phyloP scores from a whole-genome alignment of 768 basidiomycete genomes.

The Suillus clintonianus region DNA sequence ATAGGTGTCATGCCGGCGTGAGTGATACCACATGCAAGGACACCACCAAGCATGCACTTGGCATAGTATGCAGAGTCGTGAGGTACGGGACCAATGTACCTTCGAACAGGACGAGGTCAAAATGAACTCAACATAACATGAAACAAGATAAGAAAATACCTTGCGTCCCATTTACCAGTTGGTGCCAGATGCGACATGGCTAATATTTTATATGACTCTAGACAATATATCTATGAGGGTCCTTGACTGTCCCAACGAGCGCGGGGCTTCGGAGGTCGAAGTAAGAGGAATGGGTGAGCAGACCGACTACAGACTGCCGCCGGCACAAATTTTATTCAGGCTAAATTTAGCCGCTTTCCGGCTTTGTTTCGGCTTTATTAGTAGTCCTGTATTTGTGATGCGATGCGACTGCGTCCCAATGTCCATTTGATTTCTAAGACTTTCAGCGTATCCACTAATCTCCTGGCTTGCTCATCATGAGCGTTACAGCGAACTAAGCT shows the following conservation, averaged over 20 bases:
- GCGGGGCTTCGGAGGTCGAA: not conserved
- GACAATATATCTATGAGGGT: not conserved
- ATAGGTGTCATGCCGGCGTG: constrained; percentile 87
- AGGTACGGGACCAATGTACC: constrained; percentile 70
- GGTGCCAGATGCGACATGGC: constrained; percentile 53
- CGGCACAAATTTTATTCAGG: not conserved
- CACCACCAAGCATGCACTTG: constrained; percentile 88
- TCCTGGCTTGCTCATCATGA: not conserved
- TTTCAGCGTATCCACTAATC: not conserved
- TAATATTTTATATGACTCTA: constrained; percentile 24
- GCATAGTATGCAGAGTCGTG: constrained; percentile 77
- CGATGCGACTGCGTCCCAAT: too few species aligned
- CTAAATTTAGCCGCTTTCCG: not conserved
- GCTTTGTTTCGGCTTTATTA: not conserved
- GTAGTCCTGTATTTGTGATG: not conserved
- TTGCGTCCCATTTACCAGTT: constrained; percentile 72
- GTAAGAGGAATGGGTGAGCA: not conserved
- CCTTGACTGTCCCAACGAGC: not conserved
- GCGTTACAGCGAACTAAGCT: not conserved
- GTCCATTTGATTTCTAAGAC: not conserved
- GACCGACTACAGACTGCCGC: too few species aligned
- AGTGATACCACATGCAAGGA: constrained; percentile 83
- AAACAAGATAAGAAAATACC: constrained; percentile 40
- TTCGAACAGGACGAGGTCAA: constrained; percentile 27
- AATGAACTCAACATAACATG: not conserved